These are phyloP conservation scores for Stephania cephalantha DNA, from an alignment of 164 flowering plant genomes.

Conservation along the genomic window DNA sequence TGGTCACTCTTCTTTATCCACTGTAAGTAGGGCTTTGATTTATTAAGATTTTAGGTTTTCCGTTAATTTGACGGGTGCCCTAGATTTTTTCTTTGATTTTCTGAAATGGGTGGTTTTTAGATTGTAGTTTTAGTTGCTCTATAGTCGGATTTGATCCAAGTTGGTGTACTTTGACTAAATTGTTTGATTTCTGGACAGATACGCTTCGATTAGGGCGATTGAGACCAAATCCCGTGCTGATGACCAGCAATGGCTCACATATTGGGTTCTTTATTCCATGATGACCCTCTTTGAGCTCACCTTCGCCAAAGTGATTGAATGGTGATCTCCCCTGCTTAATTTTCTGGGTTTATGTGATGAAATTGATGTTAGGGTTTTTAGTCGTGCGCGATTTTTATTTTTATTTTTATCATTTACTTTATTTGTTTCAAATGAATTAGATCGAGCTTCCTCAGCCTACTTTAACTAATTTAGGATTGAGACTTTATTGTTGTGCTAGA, in stretches of 20 bases:
- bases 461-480: no score
- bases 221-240: slow-evolving; percentile 64
- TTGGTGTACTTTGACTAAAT: not conserved
- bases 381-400: not conserved
- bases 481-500: no score
- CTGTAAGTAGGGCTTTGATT: slow-evolving; percentile 45
- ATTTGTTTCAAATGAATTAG: not conserved
- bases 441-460: no score
- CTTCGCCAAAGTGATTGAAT: slow-evolving; percentile 58
- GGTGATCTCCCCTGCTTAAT: slow-evolving; percentile 34
- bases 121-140: not conserved
- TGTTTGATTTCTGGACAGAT: slow-evolving; percentile 31
- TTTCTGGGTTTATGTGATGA: not conserved
- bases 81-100: not conserved
- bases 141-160: not conserved
- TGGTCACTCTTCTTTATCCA: slow-evolving; percentile 75
- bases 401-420: not conserved
- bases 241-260: slow-evolving; percentile 85
- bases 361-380: not conserved
- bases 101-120: slow-evolving; percentile 1
- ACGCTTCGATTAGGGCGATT: slow-evolving; percentile 80
- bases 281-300: slow-evolving; percentile 81
- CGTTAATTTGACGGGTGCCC: not conserved
- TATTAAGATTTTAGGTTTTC: not conserved
- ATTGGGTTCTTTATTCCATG: slow-evolving; percentile 36